phyloP scores from a whole-genome alignment of 805 yeast species.

The Kazachstania martiniae region DNA sequence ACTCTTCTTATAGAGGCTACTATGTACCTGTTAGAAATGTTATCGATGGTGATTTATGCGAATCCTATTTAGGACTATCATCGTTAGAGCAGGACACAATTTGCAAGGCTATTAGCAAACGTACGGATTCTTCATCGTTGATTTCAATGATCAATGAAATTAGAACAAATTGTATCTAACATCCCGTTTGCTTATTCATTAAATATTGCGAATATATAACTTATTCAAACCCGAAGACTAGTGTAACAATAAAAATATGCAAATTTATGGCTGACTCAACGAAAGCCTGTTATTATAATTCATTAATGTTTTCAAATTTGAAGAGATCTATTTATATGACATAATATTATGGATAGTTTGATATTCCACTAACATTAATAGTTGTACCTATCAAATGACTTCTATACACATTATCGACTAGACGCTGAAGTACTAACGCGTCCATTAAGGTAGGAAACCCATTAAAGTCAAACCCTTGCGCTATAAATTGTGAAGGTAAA shows the following conservation, averaged over 20 bases:
- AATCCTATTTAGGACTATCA: conserved; percentile 32
- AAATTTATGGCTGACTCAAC: no score
- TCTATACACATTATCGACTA: conserved; percentile 19
- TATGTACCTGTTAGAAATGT: conserved; percentile 70
- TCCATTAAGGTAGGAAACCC: conserved; percentile 26
- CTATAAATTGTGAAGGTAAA: conserved; percentile 14
- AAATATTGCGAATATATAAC: no score
- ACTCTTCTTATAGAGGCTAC: conserved; percentile 58
- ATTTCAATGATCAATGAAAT: conserved; percentile 17
- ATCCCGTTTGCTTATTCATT: no score
- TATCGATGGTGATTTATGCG: conserved; percentile 84
- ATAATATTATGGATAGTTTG: conserved; percentile 5
- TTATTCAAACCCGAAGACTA: no score
- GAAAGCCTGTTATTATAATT: no score
- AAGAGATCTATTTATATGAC: no score
- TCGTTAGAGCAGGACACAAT: conserved; percentile 14
- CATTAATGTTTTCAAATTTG: no score
- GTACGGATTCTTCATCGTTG: conserved; percentile 27
- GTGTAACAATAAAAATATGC: no score
- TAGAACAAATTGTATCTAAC: conserved; percentile 20
- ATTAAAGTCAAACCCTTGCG: conserved; percentile 22
- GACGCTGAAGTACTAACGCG: conserved; percentile 15
- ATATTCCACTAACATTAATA: conserved; percentile 10
- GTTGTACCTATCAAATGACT: conserved; percentile 18
- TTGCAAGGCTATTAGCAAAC: conserved; percentile 25